These are phyloP conservation scores for Ascoidea tarda DNA, from an alignment of 805 yeast species.

Conservation along the genomic window DNA sequence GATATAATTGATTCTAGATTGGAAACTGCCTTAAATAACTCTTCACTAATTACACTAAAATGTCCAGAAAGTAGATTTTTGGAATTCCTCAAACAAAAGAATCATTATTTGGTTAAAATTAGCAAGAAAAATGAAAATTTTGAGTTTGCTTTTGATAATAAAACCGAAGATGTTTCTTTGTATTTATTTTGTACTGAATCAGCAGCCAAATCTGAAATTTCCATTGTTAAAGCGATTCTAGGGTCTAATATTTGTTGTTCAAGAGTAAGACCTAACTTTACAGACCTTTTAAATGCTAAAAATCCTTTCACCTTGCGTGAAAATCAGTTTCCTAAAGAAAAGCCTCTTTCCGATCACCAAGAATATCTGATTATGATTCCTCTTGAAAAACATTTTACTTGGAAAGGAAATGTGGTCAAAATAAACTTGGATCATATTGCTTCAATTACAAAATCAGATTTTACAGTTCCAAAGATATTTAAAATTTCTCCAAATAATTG, in stretches of 20 bases:
- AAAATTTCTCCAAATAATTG: background rate
- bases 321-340: background rate
- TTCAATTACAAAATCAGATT: background rate
- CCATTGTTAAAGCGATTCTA: background rate
- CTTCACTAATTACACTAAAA: background rate
- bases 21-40: background rate
- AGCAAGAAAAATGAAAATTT: too few species aligned
- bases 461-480: background rate
- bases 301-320: too few species aligned
- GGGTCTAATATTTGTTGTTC: background rate
- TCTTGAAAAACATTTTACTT: too few species aligned
- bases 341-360: background rate
- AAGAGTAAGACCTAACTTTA: background rate
- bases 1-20: background rate
- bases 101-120: background rate
- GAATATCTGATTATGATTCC: background rate
- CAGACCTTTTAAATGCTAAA: background rate
- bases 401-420: background rate
- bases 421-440: background rate
- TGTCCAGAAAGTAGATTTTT: background rate
- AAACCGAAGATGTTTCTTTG: background rate
- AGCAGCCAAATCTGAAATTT: background rate
- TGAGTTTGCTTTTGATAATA: too few species aligned
- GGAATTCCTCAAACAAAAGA: background rate
- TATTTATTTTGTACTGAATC: too few species aligned